These are phyloP conservation scores for Vaccinium darrowii DNA, from an alignment of 148 eudicot species.

Conservation along the genomic window DNA sequence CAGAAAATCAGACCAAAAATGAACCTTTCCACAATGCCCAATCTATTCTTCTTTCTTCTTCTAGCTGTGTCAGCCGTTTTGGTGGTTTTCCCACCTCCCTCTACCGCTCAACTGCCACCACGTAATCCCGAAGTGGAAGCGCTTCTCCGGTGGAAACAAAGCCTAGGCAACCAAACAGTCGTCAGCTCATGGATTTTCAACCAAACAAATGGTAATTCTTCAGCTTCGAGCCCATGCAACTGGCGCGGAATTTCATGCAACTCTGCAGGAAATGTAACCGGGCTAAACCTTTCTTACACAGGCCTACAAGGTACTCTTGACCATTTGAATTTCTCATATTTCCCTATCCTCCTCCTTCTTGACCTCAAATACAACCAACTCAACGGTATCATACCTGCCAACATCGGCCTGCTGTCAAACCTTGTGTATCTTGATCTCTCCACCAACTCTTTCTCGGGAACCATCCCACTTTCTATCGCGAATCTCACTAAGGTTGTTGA, in stretches of 20 bases:
- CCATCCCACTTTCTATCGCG: neutral
- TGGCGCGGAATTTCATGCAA: too few species aligned
- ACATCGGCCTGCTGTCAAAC: neutral
- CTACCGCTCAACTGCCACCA: neutral
- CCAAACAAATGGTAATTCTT: too few species aligned
- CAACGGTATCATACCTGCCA: neutral
- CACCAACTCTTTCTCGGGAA: neutral
- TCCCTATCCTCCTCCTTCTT: neutral
- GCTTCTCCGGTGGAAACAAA: too few species aligned
- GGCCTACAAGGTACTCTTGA: neutral
- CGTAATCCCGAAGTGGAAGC: too few species aligned
- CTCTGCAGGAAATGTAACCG: too few species aligned
- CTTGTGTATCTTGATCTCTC: conserved; percentile 1
- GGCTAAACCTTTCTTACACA: neutral
- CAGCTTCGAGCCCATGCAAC: too few species aligned
- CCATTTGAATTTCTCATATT: neutral
- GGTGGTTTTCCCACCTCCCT: neutral
- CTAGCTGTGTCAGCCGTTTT: neutral
- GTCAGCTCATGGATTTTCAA: too few species aligned
- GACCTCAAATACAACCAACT: neutral
- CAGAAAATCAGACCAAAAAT: neutral
- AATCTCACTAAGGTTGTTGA: neutral
- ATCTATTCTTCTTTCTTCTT: neutral
- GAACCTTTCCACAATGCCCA: neutral
- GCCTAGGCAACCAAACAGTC: too few species aligned